Evolutionary conservation across 2,329 filamentous ascomycete species (phyloP).

Genomic region (Neonectria sp.): DNA sequence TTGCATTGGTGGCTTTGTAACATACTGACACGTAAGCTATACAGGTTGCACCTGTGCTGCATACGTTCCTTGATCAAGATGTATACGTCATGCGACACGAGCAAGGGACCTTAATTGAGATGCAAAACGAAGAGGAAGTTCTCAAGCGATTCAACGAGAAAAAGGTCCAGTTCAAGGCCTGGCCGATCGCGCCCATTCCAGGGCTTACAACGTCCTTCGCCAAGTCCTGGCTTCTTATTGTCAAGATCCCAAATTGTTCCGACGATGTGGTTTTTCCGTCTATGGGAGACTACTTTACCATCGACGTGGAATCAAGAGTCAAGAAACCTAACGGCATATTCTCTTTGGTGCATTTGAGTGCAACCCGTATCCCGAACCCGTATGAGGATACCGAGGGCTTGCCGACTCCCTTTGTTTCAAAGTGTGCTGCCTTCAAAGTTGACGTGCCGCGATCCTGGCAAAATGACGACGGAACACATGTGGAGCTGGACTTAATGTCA

Average conservation of each 20-base stretch:
- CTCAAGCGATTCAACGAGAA: conserved; percentile 48
- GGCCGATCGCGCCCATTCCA: conserved; percentile 51
- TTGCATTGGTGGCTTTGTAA: neutral
- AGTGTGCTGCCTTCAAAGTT: conserved; percentile 53
- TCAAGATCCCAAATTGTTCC: conserved; percentile 40
- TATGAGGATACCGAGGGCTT: conserved; percentile 44
- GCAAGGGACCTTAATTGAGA: conserved; percentile 52
- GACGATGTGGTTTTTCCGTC: conserved; percentile 46
- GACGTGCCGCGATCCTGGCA: conserved; percentile 52
- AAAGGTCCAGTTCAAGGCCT: conserved; percentile 40
- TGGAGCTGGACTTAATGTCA: conserved; percentile 69
- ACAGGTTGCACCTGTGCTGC: conserved; percentile 30
- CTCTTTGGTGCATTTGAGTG: conserved; percentile 45
- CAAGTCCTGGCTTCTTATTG: conserved; percentile 52
- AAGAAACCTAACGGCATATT: conserved; percentile 38
- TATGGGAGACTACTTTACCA: conserved; percentile 46
- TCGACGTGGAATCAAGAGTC: conserved; percentile 47
- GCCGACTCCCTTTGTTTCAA: conserved; percentile 25
- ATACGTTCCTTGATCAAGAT: conserved; percentile 41
- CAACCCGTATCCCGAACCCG: conserved; percentile 50
- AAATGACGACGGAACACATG: conserved; percentile 38
- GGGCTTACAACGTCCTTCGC: conserved; percentile 48
- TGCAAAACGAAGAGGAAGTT: conserved; percentile 49
- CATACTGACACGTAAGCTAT: conserved; percentile 24
- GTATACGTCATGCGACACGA: conserved; percentile 49